Conservation (phyloP, 1,284 basidiomycete genomes). For the Ustilago sp. region DNA sequence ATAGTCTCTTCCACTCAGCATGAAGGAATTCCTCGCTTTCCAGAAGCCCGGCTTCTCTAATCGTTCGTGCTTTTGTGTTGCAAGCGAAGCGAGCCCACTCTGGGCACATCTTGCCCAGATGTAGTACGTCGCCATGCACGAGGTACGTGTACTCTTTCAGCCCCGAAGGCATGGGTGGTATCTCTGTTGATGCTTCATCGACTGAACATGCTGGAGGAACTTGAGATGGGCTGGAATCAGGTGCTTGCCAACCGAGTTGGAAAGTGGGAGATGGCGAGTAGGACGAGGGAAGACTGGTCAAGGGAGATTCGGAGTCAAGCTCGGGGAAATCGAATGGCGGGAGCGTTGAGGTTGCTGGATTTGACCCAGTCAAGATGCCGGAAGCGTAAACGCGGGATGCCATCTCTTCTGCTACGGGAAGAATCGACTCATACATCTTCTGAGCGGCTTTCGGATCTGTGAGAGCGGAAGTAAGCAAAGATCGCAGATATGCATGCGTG, state of each 20-base stretch:
- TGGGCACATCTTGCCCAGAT: not conserved
- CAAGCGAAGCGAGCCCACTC: not conserved
- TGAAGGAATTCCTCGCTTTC: not conserved
- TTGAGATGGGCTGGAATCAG: not conserved
- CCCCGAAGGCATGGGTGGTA: not conserved
- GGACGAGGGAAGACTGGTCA: not conserved
- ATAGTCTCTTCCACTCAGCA: not conserved
- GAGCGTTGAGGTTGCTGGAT: not conserved
- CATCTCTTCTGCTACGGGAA: not conserved
- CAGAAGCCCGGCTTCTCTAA: not conserved
- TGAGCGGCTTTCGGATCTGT: not conserved
- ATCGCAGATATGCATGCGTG: not conserved
- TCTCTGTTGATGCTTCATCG: not conserved
- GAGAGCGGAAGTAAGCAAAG: not conserved
- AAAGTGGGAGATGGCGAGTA: not conserved
- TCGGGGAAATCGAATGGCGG: not conserved
- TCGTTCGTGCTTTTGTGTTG: not conserved
- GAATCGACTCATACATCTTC: not conserved
- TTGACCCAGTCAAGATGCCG: not conserved
- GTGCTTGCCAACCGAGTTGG: not conserved
- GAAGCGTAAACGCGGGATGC: not conserved
- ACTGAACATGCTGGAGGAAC: not conserved
- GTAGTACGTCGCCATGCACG: not conserved
- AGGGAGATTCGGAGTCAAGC: not conserved
- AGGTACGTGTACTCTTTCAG: not conserved